Percentiles rank a stretch among this genome's conserved stretches.
Evolutionary conservation across 306 rosid genomes (phyloP).

Genomic region (Vachellia collinsii): DNA sequence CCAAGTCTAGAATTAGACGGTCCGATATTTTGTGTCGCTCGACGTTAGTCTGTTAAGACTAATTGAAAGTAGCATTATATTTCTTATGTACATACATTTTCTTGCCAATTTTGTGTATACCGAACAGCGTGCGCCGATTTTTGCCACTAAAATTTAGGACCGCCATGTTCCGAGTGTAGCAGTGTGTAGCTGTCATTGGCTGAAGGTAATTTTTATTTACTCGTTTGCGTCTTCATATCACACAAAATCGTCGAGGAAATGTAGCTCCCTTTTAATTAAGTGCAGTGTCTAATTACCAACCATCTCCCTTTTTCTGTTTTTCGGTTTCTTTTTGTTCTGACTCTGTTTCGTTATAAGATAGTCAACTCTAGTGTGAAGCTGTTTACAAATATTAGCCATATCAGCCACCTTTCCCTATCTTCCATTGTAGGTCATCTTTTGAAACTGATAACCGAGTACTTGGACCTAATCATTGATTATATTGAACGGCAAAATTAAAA

Average conservation of each 20-base stretch:
- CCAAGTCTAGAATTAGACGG: neutral
- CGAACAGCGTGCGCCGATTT: neutral
- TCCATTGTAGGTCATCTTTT: constrained; percentile 22
- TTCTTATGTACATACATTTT: constrained; percentile 43
- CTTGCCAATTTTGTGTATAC: constrained; percentile 3
- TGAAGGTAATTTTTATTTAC: neutral
- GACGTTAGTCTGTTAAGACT: neutral
- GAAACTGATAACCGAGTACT: constrained; percentile 28
- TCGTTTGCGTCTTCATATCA: neutral
- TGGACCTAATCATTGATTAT: constrained; percentile 27
- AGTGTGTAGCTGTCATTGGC: neutral
- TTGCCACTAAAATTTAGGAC: neutral
- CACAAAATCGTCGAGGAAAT: neutral
- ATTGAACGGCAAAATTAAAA: constrained; percentile 22
- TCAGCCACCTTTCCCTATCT: neutral
- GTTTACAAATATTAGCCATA: neutral
- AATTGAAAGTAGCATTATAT: neutral
- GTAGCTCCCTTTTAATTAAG: neutral
- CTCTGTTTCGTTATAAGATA: neutral
- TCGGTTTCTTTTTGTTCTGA: neutral
- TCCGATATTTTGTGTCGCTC: neutral
- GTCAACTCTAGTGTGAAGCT: neutral
- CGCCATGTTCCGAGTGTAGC: neutral
- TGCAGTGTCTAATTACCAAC: neutral
- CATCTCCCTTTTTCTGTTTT: neutral